Evolutionary conservation across 352 stramenopile genomes (phyloP).

Genomic region (Pythium brassicae): DNA sequence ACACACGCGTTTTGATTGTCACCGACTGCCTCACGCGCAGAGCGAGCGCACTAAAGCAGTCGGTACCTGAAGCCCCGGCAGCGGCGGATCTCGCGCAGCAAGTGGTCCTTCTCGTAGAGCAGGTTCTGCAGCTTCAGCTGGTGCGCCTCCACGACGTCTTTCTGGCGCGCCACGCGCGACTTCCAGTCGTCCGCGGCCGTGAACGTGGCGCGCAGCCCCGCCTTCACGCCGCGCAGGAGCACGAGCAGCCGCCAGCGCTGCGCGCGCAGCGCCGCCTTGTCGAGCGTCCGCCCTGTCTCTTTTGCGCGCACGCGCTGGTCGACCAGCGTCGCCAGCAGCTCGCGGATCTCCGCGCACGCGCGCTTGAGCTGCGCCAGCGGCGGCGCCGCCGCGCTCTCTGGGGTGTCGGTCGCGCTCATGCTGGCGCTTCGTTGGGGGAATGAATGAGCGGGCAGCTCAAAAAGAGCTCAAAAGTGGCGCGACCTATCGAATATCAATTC

Average conservation of each 20-base stretch:
- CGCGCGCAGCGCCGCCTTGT: conserved; percentile 41
- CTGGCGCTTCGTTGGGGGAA: neutral
- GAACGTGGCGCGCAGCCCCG: conserved; percentile 58
- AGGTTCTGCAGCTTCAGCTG: conserved; percentile 80
- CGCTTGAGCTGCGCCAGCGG: conserved; percentile 51
- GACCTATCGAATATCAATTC: conserved; percentile 2
- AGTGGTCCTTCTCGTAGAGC: conserved; percentile 81
- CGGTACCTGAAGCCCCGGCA: conserved; percentile 52
- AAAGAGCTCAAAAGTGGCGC: conserved; percentile 2
- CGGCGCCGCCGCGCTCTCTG: conserved; percentile 6
- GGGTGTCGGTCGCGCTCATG: neutral
- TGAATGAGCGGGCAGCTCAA: no score
- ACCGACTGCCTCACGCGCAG: neutral
- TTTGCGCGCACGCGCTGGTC: conserved; percentile 20
- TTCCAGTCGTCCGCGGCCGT: conserved; percentile 61
- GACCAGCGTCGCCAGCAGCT: conserved; percentile 34
- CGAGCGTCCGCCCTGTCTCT: conserved; percentile 16
- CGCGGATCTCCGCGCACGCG: conserved; percentile 40
- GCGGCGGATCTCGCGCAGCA: conserved; percentile 71
- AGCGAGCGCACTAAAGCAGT: neutral
- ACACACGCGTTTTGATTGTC: neutral
- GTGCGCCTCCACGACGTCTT: conserved; percentile 66
- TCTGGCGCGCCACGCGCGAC: conserved; percentile 63
- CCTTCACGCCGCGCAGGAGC: conserved; percentile 54
- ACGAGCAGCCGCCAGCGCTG: conserved; percentile 55